A percentile compares a stretch with the other conserved stretches of the same genome.
Evolutionary conservation across 306 rosid genomes (phyloP).

Genomic region (Alnus rubra): DNA sequence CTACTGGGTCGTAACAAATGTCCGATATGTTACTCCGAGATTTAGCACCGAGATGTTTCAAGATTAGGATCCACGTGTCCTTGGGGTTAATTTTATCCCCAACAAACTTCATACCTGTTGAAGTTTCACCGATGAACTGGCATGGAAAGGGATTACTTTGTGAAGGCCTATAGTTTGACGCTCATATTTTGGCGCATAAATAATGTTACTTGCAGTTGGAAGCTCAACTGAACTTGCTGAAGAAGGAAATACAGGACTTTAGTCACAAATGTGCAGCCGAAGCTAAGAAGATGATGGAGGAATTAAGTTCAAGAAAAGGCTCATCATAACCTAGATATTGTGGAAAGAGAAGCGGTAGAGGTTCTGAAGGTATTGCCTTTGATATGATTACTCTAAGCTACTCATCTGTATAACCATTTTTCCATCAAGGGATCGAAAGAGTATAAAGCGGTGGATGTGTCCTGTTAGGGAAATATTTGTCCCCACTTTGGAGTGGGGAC

Average conservation of each 20-base stretch:
- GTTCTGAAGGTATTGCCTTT: constrained; percentile 58
- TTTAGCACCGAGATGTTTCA: too few species aligned
- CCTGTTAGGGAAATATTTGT: too few species aligned
- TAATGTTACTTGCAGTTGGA: constrained; percentile 55
- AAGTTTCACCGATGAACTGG: not conserved
- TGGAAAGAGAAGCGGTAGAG: constrained; percentile 72
- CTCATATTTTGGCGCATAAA: constrained; percentile 8
- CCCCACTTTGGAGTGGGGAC: too few species aligned
- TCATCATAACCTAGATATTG: constrained; percentile 45
- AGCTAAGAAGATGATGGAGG: constrained; percentile 58
- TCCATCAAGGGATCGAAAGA: too few species aligned
- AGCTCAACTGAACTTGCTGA: constrained; percentile 46
- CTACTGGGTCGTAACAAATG: too few species aligned
- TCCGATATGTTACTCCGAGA: too few species aligned
- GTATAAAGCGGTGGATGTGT: not conserved
- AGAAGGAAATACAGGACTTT: constrained; percentile 62
- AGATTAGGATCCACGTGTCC: too few species aligned
- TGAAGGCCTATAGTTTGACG: constrained; percentile 24
- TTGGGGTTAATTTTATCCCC: too few species aligned
- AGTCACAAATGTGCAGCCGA: constrained; percentile 48
- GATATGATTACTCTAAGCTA: too few species aligned
- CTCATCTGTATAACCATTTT: too few species aligned
- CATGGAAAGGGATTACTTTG: constrained; percentile 9
- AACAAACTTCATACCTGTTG: not conserved
- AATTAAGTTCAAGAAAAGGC: constrained; percentile 44